A percentile compares a stretch with the other conserved stretches of the same genome.
Evolutionary conservation across 352 stramenopile genomes (phyloP).

Genomic region (Elongisporangium undulatum): DNA sequence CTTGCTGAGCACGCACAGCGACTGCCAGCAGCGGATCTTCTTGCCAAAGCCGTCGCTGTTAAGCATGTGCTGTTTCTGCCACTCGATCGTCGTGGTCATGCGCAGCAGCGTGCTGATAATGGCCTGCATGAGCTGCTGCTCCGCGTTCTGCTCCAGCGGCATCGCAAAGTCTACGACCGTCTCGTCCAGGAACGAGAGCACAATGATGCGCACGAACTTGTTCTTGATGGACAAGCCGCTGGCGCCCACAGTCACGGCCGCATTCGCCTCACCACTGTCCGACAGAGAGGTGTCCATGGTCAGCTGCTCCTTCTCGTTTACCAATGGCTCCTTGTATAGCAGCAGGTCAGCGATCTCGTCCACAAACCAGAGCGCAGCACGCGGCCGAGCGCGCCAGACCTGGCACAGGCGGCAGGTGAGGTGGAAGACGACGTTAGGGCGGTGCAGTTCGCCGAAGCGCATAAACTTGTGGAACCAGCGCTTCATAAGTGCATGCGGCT

Average conservation of each 20-base stretch:
- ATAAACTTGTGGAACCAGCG: constrained; percentile 52
- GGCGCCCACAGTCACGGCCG: constrained; percentile 5
- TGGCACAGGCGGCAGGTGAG: constrained; percentile 59
- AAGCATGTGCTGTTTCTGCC: constrained; percentile 80
- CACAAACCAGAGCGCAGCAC: constrained; percentile 38
- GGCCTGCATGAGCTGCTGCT: constrained; percentile 26
- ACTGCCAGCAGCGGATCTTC: constrained; percentile 76
- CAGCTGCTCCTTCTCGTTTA: constrained; percentile 59
- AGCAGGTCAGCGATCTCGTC: constrained; percentile 68
- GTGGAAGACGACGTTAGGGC: constrained; percentile 81
- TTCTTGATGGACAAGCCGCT: constrained; percentile 33
- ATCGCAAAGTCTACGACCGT: constrained; percentile 23
- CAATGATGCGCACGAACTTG: constrained; percentile 62
- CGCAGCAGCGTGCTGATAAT: constrained; percentile 36
- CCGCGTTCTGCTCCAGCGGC: constrained; percentile 3
- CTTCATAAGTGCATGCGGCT: constrained; percentile 33
- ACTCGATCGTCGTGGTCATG: constrained; percentile 56
- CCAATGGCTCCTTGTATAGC: constrained; percentile 75
- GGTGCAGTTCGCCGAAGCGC: constrained; percentile 45
- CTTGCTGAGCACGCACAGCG: constrained; percentile 62
- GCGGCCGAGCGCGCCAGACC: constrained; percentile 53
- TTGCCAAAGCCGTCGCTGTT: constrained; percentile 79
- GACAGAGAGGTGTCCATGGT: constrained; percentile 4
- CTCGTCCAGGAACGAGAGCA: constrained; percentile 66
- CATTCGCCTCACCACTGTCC: constrained; percentile 7